Conservation (phyloP, 1,139 yeast genomes). For the Taiozyma sp. region DNA sequence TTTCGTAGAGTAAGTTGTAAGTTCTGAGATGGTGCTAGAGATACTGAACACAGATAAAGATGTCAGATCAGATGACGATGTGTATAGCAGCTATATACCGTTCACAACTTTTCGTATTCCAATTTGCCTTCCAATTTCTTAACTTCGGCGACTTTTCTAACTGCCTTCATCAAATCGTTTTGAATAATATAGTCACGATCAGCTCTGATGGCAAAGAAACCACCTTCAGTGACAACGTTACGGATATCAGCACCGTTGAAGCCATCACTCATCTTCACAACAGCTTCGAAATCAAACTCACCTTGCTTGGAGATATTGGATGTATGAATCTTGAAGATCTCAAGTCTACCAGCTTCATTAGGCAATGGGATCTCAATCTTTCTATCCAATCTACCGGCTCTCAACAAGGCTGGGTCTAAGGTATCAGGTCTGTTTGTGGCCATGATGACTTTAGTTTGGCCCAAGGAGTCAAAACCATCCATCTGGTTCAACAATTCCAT, state of each 20-base stretch:
- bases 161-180: slow-evolving; percentile 95
- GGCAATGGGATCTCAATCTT: slow-evolving; percentile 96
- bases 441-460: slow-evolving; percentile 97
- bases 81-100: neutral
- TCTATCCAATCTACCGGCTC: slow-evolving; percentile 98
- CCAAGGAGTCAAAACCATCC: slow-evolving; percentile 98
- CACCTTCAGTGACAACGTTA: slow-evolving; percentile 98
- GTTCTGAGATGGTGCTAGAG: too few species aligned
- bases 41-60: too few species aligned
- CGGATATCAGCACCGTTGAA: slow-evolving; percentile 99
- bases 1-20: too few species aligned
- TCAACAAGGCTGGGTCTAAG: slow-evolving; percentile 94
- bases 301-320: slow-evolving; percentile 84
- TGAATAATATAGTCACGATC: slow-evolving; percentile 94
- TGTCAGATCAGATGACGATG: too few species aligned
- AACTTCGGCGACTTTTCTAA: slow-evolving; percentile 92
- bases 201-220: slow-evolving; percentile 96
- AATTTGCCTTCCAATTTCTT: slow-evolving; percentile 96
- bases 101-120: slow-evolving; percentile 82
- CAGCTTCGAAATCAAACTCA: slow-evolving; percentile 95
- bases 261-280: slow-evolving; percentile 97
- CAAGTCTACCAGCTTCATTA: slow-evolving; percentile 93
- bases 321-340: slow-evolving; percentile 92
- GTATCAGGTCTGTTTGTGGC: slow-evolving; percentile 99
- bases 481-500: slow-evolving; percentile 97